A percentile compares a stretch with the other conserved stretches of the same genome.
Evolutionary conservation across 2,329 filamentous ascomycete species (phyloP).

Genomic region (Pseudocercospora vitis): DNA sequence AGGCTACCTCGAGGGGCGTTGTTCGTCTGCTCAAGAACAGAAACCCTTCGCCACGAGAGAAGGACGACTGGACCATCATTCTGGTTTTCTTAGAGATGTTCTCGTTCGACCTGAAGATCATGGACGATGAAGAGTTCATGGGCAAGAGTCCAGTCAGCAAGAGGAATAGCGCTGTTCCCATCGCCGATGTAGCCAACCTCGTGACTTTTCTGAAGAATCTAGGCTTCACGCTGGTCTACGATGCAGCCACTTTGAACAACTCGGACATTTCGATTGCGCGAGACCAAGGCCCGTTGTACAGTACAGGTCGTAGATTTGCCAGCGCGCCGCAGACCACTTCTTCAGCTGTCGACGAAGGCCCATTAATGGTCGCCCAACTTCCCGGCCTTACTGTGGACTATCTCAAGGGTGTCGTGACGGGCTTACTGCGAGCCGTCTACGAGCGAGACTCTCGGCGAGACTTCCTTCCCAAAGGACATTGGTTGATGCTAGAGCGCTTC

Average conservation of each 20-base stretch:
- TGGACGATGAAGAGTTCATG: conserved; percentile 90
- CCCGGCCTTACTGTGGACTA: conserved; percentile 74
- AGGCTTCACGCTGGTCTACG: conserved; percentile 85
- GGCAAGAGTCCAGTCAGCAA: conserved; percentile 38
- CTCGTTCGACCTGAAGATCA: conserved; percentile 85
- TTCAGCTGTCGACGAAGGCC: conserved; percentile 33
- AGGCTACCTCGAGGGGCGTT: conserved; percentile 58
- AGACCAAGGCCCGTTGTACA: conserved; percentile 17
- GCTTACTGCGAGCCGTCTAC: conserved; percentile 81
- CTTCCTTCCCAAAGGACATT: conserved; percentile 81
- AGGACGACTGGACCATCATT: conserved; percentile 81
- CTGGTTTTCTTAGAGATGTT: conserved; percentile 93
- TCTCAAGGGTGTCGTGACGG: conserved; percentile 76
- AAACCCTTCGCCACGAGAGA: conserved; percentile 31
- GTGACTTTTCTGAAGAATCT: conserved; percentile 87
- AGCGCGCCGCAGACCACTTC: conserved; percentile 6
- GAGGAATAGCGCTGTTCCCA: conserved; percentile 65
- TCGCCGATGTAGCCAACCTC: conserved; percentile 70
- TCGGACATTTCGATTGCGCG: conserved; percentile 12
- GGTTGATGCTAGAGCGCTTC: conserved; percentile 87
- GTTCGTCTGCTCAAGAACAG: conserved; percentile 55
- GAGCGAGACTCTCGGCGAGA: conserved; percentile 86
- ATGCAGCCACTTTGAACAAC: conserved; percentile 60
- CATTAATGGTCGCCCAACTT: conserved; percentile 58
- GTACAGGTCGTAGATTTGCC: conserved; percentile 8